phyloP scores from a whole-genome alignment of 768 basidiomycete genomes.

The Serendipita sp. region DNA sequence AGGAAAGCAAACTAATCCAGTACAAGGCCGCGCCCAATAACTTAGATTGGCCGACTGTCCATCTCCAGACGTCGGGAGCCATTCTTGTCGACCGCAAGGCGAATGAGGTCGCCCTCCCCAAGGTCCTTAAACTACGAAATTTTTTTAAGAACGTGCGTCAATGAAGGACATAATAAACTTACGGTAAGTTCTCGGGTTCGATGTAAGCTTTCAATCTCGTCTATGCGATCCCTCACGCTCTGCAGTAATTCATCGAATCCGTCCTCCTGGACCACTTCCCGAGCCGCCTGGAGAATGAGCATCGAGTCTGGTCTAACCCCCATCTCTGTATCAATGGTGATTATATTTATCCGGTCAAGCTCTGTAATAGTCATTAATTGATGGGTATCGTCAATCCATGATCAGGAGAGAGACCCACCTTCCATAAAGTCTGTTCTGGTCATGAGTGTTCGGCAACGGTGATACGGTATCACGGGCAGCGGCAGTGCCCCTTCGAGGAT shows the following conservation, averaged over 20 bases:
- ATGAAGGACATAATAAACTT: constrained; percentile 13
- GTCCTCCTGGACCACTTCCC: constrained; percentile 51
- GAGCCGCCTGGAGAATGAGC: constrained; percentile 56
- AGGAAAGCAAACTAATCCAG: too few species aligned
- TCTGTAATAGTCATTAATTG: constrained; percentile 21
- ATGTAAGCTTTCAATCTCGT: constrained; percentile 76
- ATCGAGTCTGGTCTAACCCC: constrained; percentile 69
- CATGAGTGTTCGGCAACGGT: constrained; percentile 65
- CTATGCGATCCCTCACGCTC: constrained; percentile 55
- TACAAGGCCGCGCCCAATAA: too few species aligned
- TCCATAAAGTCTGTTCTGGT: constrained; percentile 71
- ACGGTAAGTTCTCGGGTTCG: constrained; percentile 65
- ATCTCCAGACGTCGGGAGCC: constrained; percentile 15
- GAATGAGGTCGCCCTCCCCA: constrained; percentile 23
- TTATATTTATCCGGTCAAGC: constrained; percentile 53
- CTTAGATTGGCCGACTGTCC: too few species aligned
- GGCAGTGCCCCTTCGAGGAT: constrained; percentile 30
- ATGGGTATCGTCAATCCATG: background rate
- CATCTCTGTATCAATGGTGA: constrained; percentile 63
- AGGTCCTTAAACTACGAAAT: constrained; percentile 28
- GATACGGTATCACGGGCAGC: constrained; percentile 48
- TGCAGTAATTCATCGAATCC: constrained; percentile 69
- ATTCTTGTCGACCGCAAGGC: constrained; percentile 42
- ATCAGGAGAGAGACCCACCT: constrained; percentile 25
- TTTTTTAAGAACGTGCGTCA: background rate